Evolutionary conservation across 2,329 filamentous ascomycete genomes (phyloP).

Genomic region (Colletotrichum tabaci): DNA sequence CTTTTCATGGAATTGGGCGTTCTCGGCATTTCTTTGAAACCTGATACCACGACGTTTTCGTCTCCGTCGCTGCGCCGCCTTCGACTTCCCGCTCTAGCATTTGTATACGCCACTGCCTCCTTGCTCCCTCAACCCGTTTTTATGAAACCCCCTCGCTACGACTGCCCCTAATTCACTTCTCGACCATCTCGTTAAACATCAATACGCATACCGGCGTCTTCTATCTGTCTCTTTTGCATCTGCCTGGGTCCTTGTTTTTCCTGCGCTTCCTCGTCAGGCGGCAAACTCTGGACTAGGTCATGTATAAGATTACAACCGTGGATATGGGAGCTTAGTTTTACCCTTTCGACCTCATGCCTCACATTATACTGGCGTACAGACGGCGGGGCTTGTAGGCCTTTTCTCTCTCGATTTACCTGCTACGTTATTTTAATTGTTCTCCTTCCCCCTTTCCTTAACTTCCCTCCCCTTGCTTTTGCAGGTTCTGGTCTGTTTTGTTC

Average conservation of each 20-base stretch:
- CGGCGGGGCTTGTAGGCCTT: slow-evolving; percentile 25
- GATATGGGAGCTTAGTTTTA: slow-evolving; percentile 38
- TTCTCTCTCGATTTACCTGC: slow-evolving; percentile 38
- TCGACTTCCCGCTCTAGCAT: slow-evolving; percentile 32
- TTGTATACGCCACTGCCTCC: slow-evolving; percentile 10
- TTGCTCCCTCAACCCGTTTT: slow-evolving; percentile 1
- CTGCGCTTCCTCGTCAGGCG: slow-evolving; percentile 6
- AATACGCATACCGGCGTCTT: slow-evolving; percentile 33
- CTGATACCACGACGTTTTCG: slow-evolving; percentile 42
- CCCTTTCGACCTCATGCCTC: slow-evolving; percentile 15
- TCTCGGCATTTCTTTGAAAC: slow-evolving; percentile 43
- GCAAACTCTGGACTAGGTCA: slow-evolving; percentile 31
- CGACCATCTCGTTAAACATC: slow-evolving; percentile 33
- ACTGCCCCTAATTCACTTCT: slow-evolving; percentile 40
- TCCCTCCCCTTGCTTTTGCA: neutral
- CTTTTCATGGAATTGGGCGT: slow-evolving; percentile 42
- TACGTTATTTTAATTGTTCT: slow-evolving; percentile 36
- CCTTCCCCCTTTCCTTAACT: neutral
- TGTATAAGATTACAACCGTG: slow-evolving; percentile 34
- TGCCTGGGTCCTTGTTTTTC: slow-evolving; percentile 15
- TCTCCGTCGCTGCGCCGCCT: slow-evolving; percentile 29
- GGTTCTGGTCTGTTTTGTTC: slow-evolving; percentile 3
- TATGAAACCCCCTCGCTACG: slow-evolving; percentile 26
- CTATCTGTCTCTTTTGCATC: slow-evolving; percentile 20
- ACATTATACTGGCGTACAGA: slow-evolving; percentile 13